Conservation (phyloP, 2,329 filamentous ascomycete genomes). For the Shiraia sp. region DNA sequence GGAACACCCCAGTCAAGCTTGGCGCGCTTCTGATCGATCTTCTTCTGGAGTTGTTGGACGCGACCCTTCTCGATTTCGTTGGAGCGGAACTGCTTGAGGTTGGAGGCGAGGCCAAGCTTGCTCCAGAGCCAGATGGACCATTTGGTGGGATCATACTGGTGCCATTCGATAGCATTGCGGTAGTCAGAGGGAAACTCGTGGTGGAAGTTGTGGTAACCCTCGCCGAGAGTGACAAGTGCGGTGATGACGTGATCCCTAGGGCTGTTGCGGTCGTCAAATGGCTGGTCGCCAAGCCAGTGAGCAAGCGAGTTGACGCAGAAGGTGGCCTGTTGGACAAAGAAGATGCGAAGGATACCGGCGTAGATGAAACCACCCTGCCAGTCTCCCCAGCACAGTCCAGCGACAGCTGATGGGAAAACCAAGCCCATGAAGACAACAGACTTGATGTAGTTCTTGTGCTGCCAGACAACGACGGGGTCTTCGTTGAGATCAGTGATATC, state of each 20-base stretch:
- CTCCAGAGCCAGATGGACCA: conserved; percentile 51
- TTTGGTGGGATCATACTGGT: conserved; percentile 51
- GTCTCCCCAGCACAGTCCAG: conserved; percentile 55
- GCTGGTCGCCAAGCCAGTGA: conserved; percentile 56
- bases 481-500: conserved; percentile 58
- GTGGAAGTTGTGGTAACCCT: conserved; percentile 53
- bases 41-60: conserved; percentile 51
- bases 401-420: conserved; percentile 53
- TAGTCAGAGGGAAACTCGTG: conserved; percentile 52
- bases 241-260: conserved; percentile 50
- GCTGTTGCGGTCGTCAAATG: conserved; percentile 51
- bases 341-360: conserved; percentile 56
- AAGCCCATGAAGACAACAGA: conserved; percentile 53
- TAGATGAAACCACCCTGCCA: conserved; percentile 57
- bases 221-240: conserved; percentile 49
- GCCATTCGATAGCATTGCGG: conserved; percentile 49
- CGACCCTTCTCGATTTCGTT: conserved; percentile 52
- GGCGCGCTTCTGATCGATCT: conserved; percentile 50
- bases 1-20: conserved; percentile 50
- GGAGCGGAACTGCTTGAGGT: conserved; percentile 51
- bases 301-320: conserved; percentile 60
- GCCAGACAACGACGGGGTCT: conserved; percentile 55
- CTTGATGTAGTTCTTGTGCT: conserved; percentile 56
- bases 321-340: conserved; percentile 58
- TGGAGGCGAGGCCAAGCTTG: conserved; percentile 49